Conservation (phyloP, 768 basidiomycete species). For the Amanita brunnescens region DNA sequence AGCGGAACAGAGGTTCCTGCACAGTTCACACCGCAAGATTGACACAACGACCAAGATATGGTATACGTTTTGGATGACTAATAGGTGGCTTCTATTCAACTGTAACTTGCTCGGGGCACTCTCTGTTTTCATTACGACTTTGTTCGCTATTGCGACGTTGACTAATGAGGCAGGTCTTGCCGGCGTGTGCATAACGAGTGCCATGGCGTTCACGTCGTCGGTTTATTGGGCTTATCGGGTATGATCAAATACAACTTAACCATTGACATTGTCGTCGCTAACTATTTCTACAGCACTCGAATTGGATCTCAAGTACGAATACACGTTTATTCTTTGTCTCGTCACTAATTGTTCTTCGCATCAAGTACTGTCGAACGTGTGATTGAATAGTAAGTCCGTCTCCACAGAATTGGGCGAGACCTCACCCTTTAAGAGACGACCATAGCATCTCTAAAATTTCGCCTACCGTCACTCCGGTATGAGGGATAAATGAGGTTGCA, state of each 20-base stretch:
- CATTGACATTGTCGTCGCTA: too few relatives aligned
- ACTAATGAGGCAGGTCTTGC: constrained; percentile 52
- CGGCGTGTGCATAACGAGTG: constrained; percentile 69
- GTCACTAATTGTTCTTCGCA: too few relatives aligned
- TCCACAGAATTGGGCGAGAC: neutral
- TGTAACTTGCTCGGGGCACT: constrained; percentile 74
- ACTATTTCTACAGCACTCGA: too few relatives aligned
- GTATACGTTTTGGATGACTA: constrained; percentile 88
- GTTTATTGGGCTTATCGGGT: too few relatives aligned
- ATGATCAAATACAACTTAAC: too few relatives aligned
- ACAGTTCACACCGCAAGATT: constrained; percentile 63
- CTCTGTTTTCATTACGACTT: constrained; percentile 64
- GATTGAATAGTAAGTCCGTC: constrained; percentile 61
- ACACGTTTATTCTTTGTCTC: too few relatives aligned
- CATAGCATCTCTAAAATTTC: too few relatives aligned
- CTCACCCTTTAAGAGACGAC: too few relatives aligned
- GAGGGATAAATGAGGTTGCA: too few relatives aligned
- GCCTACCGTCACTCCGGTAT: too few relatives aligned
- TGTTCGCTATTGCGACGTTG: constrained; percentile 64
- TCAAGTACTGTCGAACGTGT: constrained; percentile 81
- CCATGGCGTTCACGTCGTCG: constrained; percentile 45
- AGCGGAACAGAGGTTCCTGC: constrained; percentile 69
- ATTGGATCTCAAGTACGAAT: too few relatives aligned
- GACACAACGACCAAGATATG: constrained; percentile 82
- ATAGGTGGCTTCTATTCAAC: constrained; percentile 75